Percentiles rank a stretch among this genome's conserved stretches.
Evolutionary conservation across 1,284 basidiomycete species (phyloP).

Genomic region (Ustilago cynodontis): DNA sequence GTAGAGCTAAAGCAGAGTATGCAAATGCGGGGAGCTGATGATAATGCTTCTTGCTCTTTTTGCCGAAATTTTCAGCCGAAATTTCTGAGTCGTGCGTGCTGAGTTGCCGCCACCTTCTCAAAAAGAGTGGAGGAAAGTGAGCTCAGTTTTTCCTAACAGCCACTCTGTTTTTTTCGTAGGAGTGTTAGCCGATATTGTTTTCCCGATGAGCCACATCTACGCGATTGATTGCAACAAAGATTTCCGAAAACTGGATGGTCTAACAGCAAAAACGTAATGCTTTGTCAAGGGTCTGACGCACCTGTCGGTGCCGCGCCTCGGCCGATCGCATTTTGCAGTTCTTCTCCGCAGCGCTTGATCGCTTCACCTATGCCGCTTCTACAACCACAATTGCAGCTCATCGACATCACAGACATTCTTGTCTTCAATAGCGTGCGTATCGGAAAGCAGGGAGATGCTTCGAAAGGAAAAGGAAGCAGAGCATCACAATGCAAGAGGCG

Average conservation of each 20-base stretch:
- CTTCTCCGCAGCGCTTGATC: not conserved
- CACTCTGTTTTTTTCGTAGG: slow-evolving; percentile 12
- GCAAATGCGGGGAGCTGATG: slow-evolving; percentile 21
- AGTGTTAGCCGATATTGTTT: slow-evolving; percentile 11
- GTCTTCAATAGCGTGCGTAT: not conserved
- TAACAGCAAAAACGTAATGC: slow-evolving; percentile 2
- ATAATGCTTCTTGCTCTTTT: not conserved
- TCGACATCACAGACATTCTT: not conserved
- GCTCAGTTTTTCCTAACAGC: not conserved
- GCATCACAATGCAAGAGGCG: not conserved
- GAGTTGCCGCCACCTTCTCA: slow-evolving; percentile 11
- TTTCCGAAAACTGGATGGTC: not conserved
- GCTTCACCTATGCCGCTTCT: not conserved
- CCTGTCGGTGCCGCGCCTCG: not conserved
- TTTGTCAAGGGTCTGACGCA: not conserved
- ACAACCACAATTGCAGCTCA: not conserved
- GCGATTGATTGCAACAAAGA: not conserved
- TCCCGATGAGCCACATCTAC: slow-evolving; percentile 7
- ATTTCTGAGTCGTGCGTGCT: slow-evolving; percentile 11
- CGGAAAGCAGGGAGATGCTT: not conserved
- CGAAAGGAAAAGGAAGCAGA: not conserved
- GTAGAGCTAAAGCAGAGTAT: not conserved
- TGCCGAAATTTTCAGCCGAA: slow-evolving; percentile 31
- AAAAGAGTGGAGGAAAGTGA: slow-evolving; percentile 27
- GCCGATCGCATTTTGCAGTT: not conserved